Conservation (phyloP, 2,329 filamentous ascomycete species). For the Capronia americana region DNA sequence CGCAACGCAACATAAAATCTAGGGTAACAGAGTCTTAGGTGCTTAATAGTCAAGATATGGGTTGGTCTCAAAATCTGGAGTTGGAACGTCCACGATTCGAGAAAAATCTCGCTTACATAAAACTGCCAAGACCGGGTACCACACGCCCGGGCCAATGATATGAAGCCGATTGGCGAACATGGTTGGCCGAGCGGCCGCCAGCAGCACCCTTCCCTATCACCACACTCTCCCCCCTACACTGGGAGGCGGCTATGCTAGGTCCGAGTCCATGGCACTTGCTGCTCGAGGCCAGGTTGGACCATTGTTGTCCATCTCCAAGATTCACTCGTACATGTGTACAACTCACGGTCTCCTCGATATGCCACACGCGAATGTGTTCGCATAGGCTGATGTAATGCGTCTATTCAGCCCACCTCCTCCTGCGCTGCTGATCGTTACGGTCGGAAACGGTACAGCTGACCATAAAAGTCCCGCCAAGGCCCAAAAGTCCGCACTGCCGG, state of each 20-base stretch:
- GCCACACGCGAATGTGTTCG: neutral
- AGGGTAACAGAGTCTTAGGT: neutral
- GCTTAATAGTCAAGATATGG: neutral
- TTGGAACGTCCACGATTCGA: neutral
- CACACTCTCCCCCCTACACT: too few species aligned
- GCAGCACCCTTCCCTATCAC: neutral
- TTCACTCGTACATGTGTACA: neutral
- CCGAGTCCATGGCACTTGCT: neutral
- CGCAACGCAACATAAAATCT: slow-evolving; percentile 8
- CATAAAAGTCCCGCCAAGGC: neutral
- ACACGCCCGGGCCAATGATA: slow-evolving; percentile 12
- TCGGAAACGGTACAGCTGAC: slow-evolving; percentile 2
- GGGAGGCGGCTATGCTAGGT: neutral
- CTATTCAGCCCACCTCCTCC: neutral
- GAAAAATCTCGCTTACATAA: slow-evolving; percentile 27
- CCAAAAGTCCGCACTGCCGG: neutral
- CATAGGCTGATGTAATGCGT: neutral
- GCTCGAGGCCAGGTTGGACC: neutral
- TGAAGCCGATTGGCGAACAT: slow-evolving; percentile 2
- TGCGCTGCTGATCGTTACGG: neutral
- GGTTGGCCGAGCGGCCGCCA: neutral
- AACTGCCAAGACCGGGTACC: slow-evolving; percentile 1
- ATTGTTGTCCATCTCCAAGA: neutral
- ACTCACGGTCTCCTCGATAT: neutral
- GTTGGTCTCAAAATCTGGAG: neutral